A percentile compares a stretch with the other conserved stretches of the same genome.
Conservation (phyloP, 2,329 filamentous ascomycete genomes). For the Monilinia fructicola region DNA sequence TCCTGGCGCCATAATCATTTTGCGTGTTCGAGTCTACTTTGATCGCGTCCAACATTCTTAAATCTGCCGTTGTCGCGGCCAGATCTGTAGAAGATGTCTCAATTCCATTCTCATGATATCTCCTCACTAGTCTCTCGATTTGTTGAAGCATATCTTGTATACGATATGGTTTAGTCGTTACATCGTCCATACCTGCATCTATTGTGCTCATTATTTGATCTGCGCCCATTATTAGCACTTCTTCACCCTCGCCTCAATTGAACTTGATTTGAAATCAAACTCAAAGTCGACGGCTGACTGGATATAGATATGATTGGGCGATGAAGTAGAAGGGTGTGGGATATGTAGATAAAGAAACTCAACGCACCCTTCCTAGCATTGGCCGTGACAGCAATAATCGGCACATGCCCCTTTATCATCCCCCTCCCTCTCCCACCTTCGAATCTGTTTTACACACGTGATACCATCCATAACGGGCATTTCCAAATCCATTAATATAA, state of each 20-base stretch:
- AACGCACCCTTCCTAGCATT: constrained; percentile 56
- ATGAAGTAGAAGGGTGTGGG: no score
- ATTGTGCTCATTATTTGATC: constrained; percentile 54
- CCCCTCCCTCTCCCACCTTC: constrained; percentile 64
- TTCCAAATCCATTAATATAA: constrained; percentile 77
- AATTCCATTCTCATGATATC: background rate
- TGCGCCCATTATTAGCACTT: constrained; percentile 43
- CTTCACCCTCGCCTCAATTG: background rate
- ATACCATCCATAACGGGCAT: constrained; percentile 83
- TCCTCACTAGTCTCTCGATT: constrained; percentile 30
- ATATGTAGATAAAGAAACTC: no score
- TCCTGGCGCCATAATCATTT: no score
- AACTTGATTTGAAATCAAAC: no score
- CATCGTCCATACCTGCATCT: constrained; percentile 35
- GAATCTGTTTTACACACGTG: constrained; percentile 67
- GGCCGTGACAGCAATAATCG: constrained; percentile 74
- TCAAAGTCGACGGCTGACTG: no score
- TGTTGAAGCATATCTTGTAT: constrained; percentile 34
- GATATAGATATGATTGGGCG: no score
- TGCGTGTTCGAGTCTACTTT: no score
- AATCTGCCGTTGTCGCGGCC: background rate
- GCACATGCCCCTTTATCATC: constrained; percentile 60
- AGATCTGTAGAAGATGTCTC: background rate
- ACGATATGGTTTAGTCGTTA: constrained; percentile 35
- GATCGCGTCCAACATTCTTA: no score